phyloP scores from a whole-genome alignment of 2,329 filamentous ascomycete species.

The Cryphonectria nitschkei region DNA sequence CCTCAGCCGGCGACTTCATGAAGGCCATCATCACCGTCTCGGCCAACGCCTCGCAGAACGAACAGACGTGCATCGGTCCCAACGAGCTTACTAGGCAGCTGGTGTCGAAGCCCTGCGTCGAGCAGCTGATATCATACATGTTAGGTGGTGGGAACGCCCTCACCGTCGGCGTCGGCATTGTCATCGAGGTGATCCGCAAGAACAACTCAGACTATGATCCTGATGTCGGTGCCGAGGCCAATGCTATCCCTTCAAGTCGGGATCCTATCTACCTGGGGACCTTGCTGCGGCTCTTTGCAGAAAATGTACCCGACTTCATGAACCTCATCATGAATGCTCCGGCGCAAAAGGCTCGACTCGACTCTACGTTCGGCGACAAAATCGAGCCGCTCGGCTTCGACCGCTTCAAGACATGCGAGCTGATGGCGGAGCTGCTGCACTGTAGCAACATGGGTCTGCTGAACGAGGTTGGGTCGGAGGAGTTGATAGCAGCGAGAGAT shows the following conservation, averaged over 20 bases:
- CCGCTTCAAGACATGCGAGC: slow-evolving; percentile 96
- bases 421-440: slow-evolving; percentile 96
- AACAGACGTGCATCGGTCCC: slow-evolving; percentile 97
- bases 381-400: slow-evolving; percentile 97
- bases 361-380: slow-evolving; percentile 85
- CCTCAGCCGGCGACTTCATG: slow-evolving; percentile 93
- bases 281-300: slow-evolving; percentile 84
- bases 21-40: slow-evolving; percentile 99
- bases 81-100: slow-evolving; percentile 96
- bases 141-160: slow-evolving; percentile 89
- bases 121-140: slow-evolving; percentile 89
- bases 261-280: slow-evolving; percentile 97
- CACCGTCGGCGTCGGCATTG: slow-evolving; percentile 93
- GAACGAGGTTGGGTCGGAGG: slow-evolving; percentile 89
- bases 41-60: slow-evolving; percentile 95
- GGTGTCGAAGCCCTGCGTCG: slow-evolving; percentile 82
- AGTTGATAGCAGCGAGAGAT: slow-evolving; percentile 80
- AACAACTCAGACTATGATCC: slow-evolving; percentile 99
- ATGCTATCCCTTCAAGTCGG: slow-evolving; percentile 76
- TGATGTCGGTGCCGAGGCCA: slow-evolving; percentile 81
- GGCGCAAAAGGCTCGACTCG: slow-evolving; percentile 73
- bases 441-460: slow-evolving; percentile 98
- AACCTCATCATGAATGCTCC: slow-evolving; percentile 79
- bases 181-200: slow-evolving; percentile 98
- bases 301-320: slow-evolving; percentile 94